A percentile compares a stretch with the other conserved stretches of the same genome.
phyloP scores from a whole-genome alignment of 148 eudicot species.

The Rhododendron molle region DNA sequence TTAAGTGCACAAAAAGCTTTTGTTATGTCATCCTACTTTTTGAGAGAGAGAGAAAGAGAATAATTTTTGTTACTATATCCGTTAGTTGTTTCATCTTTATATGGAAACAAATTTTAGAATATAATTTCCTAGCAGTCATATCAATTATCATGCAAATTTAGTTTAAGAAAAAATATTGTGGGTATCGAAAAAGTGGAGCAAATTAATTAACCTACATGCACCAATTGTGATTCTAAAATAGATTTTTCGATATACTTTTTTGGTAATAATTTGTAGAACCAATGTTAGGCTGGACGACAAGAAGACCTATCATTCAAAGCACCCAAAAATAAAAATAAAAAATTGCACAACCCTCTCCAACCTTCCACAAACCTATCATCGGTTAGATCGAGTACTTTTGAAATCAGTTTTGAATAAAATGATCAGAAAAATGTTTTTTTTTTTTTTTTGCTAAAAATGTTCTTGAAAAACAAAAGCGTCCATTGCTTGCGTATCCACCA shows the following conservation, averaged over 20 bases:
- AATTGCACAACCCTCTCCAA: neutral
- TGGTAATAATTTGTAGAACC: neutral
- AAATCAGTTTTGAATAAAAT: neutral
- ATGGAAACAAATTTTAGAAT: neutral
- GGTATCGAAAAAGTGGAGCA: neutral
- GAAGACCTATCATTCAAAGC: neutral
- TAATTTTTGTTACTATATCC: neutral
- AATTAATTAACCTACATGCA: neutral
- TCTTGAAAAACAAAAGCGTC: neutral
- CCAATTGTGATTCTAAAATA: neutral
- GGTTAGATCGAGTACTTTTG: neutral
- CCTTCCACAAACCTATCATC: neutral
- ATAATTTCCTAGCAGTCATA: neutral
- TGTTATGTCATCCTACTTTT: neutral
- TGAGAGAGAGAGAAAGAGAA: neutral
- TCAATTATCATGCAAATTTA: neutral
- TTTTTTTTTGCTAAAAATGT: too few species aligned
- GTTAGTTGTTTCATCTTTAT: neutral
- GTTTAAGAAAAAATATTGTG: neutral
- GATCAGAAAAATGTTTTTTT: neutral
- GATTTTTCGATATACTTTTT: too few species aligned
- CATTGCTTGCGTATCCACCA: neutral
- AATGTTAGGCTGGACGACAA: too few species aligned
- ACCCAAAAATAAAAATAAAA: neutral
- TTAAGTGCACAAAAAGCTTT: neutral